Evolutionary conservation across 2,329 filamentous ascomycete genomes (phyloP).

Genomic region (Phialophora macrospora): DNA sequence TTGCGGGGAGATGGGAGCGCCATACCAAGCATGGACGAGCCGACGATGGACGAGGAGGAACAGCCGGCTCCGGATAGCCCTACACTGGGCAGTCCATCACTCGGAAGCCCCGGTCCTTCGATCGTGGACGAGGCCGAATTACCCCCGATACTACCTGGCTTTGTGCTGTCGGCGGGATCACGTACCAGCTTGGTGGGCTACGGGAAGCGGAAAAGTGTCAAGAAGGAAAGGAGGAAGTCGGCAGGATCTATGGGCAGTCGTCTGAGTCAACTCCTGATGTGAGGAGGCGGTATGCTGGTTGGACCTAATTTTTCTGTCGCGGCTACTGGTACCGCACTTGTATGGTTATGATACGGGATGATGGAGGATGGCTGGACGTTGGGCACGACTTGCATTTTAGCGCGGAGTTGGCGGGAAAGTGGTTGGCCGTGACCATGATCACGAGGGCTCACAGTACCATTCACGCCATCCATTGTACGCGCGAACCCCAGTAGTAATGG

Average conservation of each 20-base stretch:
- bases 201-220: conserved; percentile 39
- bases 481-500: neutral
- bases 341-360: conserved; percentile 10
- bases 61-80: conserved; percentile 27
- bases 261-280: conserved; percentile 28
- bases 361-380: neutral
- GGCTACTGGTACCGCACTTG: conserved; percentile 32
- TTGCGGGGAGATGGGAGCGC: conserved; percentile 35
- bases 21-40: conserved; percentile 39
- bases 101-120: conserved; percentile 39
- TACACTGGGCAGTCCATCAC: conserved; percentile 25
- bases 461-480: neutral
- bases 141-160: conserved; percentile 46
- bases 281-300: conserved; percentile 2
- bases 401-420: conserved; percentile 27
- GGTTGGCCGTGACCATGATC: neutral
- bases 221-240: conserved; percentile 26
- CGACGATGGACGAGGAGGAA: conserved; percentile 32
- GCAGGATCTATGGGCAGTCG: conserved; percentile 25
- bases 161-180: conserved; percentile 49
- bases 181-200: conserved; percentile 45
- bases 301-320: conserved; percentile 17
- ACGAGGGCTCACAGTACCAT: conserved; percentile 12
- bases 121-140: conserved; percentile 37
- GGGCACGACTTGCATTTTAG: conserved; percentile 25